phyloP scores from a whole-genome alignment of 306 rosid species.

The Cicer pinnatifidum region DNA sequence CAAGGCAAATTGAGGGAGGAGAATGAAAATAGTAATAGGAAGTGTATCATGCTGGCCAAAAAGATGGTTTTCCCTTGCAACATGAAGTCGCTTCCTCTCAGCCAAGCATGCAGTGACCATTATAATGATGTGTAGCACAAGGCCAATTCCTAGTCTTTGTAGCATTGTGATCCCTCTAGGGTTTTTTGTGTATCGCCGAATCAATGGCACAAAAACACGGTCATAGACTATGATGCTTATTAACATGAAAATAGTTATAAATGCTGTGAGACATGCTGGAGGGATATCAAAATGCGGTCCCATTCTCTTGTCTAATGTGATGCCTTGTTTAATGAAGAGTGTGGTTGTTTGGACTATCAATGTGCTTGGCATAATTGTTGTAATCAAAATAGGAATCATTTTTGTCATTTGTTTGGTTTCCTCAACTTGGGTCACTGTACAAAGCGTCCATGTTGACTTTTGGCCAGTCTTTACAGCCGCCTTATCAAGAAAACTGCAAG shows the following conservation, averaged over 20 bases:
- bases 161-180: slow-evolving; percentile 85
- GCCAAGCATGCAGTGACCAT: slow-evolving; percentile 59
- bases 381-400: slow-evolving; percentile 71
- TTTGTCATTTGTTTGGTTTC: slow-evolving; percentile 88
- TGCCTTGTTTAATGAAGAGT: slow-evolving; percentile 70
- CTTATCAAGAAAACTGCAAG: slow-evolving; percentile 74
- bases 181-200: slow-evolving; percentile 62
- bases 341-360: slow-evolving; percentile 54
- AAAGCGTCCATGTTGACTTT: slow-evolving; percentile 64
- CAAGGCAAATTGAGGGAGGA: slow-evolving; percentile 49
- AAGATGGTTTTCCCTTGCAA: slow-evolving; percentile 48
- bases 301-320: slow-evolving; percentile 62
- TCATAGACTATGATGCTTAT: slow-evolving; percentile 65
- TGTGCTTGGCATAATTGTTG: slow-evolving; percentile 68
- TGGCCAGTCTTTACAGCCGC: slow-evolving; percentile 57
- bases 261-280: slow-evolving; percentile 63
- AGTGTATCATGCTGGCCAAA: slow-evolving; percentile 44
- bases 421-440: slow-evolving; percentile 83
- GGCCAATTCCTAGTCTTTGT: slow-evolving; percentile 77
- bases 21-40: slow-evolving; percentile 75
- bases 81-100: slow-evolving; percentile 63
- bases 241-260: slow-evolving; percentile 70
- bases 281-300: slow-evolving; percentile 77
- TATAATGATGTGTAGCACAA: slow-evolving; percentile 55
- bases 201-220: slow-evolving; percentile 58